A percentile compares a stretch with the other conserved stretches of the same genome.
Evolutionary conservation across 1,284 basidiomycete species (phyloP).

Genomic region (Clitocybe nebularis): DNA sequence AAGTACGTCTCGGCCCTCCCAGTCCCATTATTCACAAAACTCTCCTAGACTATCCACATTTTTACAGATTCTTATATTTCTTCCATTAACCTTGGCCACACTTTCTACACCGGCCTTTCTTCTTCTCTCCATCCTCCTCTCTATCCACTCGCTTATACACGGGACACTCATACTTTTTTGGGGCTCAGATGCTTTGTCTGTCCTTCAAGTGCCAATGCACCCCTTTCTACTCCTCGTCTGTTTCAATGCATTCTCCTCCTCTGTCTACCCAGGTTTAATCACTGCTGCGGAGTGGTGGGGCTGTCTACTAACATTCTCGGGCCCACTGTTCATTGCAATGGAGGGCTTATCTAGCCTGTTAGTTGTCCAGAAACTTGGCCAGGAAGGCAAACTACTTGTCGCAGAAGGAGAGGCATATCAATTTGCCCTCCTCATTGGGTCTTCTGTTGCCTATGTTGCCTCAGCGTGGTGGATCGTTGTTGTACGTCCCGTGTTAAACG

Average conservation of each 20-base stretch:
- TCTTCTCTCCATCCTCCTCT: conserved; percentile 74
- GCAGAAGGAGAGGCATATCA: conserved; percentile 69
- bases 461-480: conserved; percentile 79
- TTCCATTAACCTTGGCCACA: conserved; percentile 78
- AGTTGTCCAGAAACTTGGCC: conserved; percentile 76
- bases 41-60: conserved; percentile 62
- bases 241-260: conserved; percentile 73
- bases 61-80: conserved; percentile 76
- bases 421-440: conserved; percentile 67
- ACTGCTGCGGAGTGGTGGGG: conserved; percentile 70
- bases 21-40: conserved; percentile 10
- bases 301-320: conserved; percentile 60
- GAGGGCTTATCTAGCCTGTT: conserved; percentile 82
- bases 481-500: conserved; percentile 38
- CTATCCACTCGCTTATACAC: conserved; percentile 71
- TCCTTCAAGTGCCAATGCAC: conserved; percentile 78
- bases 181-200: conserved; percentile 61
- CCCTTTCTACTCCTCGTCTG: conserved; percentile 75
- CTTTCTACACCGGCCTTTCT: conserved; percentile 78
- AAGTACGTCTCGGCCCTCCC: conserved; percentile 14
- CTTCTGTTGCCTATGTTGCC: conserved; percentile 71
- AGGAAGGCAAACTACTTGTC: conserved; percentile 68
- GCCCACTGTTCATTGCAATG: conserved; percentile 76
- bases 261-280: conserved; percentile 54
- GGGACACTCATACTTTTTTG: conserved; percentile 66